Conservation (phyloP, 331 rosid species). For the Telfairia occidentalis region DNA sequence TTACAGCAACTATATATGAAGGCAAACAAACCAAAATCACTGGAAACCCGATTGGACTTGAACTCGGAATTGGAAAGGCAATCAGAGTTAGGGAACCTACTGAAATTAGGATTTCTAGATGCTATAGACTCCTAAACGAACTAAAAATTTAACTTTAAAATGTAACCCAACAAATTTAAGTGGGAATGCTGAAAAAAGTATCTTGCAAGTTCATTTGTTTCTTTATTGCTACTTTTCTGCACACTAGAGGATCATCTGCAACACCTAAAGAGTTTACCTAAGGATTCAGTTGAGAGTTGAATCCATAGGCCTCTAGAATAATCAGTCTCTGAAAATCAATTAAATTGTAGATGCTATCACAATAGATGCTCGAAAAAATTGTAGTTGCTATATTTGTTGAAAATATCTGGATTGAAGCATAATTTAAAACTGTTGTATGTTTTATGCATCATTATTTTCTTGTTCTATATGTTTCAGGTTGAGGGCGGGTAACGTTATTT, state of each 20-base stretch:
- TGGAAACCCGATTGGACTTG: background rate
- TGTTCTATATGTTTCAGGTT: constrained; percentile 36
- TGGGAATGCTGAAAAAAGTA: background rate
- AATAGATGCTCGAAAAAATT: background rate
- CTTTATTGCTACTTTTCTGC: background rate
- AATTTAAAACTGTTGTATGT: background rate
- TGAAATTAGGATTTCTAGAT: background rate
- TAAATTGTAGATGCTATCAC: background rate
- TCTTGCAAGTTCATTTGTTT: background rate
- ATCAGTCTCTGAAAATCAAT: background rate
- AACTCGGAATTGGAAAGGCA: background rate
- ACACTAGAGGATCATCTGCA: background rate
- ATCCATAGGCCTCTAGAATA: background rate
- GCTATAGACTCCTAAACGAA: background rate
- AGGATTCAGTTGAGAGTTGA: background rate
- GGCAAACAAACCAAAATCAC: background rate
- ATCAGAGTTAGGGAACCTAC: background rate
- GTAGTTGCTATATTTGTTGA: background rate
- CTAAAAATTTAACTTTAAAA: background rate
- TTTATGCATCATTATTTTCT: background rate
- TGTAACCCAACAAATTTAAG: no score
- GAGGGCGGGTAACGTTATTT: constrained; percentile 80
- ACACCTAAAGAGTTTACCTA: background rate
- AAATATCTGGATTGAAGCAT: background rate
- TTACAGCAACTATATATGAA: background rate